These are phyloP conservation scores for Diaporthe vaccinii DNA, from an alignment of 2,329 filamentous ascomycete genomes.

Conservation along the genomic window DNA sequence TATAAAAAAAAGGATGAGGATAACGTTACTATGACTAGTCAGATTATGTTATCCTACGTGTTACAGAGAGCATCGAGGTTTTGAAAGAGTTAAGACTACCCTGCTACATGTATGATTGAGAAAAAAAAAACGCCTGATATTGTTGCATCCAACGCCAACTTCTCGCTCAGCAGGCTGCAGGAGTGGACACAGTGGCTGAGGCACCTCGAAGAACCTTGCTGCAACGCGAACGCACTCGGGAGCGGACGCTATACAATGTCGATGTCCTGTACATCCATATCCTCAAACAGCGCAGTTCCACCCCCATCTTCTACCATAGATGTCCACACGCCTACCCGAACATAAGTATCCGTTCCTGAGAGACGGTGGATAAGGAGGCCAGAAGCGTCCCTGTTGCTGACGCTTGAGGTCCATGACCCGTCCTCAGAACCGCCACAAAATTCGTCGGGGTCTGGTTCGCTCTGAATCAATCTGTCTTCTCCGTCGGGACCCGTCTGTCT, in stretches of 20 bases:
- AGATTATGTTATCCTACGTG: too few relatives aligned
- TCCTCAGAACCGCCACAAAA: not conserved
- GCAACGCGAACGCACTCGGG: not conserved
- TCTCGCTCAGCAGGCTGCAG: too few relatives aligned
- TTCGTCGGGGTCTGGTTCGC: not conserved
- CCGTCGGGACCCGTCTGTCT: not conserved
- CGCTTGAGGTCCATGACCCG: not conserved
- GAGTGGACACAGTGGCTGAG: too few relatives aligned
- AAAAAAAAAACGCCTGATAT: too few relatives aligned
- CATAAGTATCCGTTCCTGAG: not conserved
- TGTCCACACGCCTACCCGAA: not conserved
- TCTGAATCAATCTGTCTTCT: not conserved
- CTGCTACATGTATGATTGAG: too few relatives aligned
- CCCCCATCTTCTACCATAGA: not conserved
- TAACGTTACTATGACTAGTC: too few relatives aligned
- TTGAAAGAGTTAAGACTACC: too few relatives aligned
- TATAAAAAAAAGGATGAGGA: too few relatives aligned
- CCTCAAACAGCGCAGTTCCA: not conserved
- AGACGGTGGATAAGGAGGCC: not conserved
- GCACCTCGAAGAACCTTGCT: not conserved
- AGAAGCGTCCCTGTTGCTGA: not conserved
- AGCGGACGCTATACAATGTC: not conserved
- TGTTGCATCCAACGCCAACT: too few relatives aligned
- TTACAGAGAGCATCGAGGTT: too few relatives aligned
- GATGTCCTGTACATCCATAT: not conserved